Evolutionary conservation across 164 flowering plant genomes (phyloP).

Genomic region (Vitis riparia): DNA sequence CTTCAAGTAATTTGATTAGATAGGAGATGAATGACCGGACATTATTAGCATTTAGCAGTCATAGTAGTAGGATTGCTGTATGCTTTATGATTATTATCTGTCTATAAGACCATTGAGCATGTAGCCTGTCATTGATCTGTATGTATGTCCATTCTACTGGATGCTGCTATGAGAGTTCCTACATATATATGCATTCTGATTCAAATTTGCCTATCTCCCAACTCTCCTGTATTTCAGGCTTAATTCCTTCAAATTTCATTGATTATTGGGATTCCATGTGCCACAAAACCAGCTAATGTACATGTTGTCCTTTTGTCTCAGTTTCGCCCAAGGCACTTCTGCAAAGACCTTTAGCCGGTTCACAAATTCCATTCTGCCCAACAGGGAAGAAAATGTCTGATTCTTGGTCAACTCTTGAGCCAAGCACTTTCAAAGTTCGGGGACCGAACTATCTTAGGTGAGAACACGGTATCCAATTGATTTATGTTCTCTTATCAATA

Average conservation of each 20-base stretch:
- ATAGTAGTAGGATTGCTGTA: too few species aligned
- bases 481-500: background rate
- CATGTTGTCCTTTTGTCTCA: conserved; percentile 23
- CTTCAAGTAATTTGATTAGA: too few species aligned
- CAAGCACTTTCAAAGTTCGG: conserved; percentile 48
- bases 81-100: too few species aligned
- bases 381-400: conserved; percentile 41
- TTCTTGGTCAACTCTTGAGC: conserved; percentile 49
- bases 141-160: too few species aligned
- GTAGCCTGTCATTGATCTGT: too few species aligned
- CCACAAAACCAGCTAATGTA: background rate
- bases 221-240: background rate
- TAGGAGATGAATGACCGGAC: too few species aligned
- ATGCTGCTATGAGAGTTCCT: too few species aligned
- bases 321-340: conserved; percentile 40
- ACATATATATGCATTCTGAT: too few species aligned
- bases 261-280: background rate
- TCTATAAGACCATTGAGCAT: too few species aligned
- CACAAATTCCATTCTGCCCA: conserved; percentile 46
- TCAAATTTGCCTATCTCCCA: too few species aligned
- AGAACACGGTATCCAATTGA: conserved; percentile 5
- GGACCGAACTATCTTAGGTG: conserved; percentile 49
- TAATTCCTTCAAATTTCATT: background rate
- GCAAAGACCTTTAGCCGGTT: conserved; percentile 53
- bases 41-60: too few species aligned